Conservation (phyloP, 768 basidiomycete species). For the Tulasnella sp. region DNA sequence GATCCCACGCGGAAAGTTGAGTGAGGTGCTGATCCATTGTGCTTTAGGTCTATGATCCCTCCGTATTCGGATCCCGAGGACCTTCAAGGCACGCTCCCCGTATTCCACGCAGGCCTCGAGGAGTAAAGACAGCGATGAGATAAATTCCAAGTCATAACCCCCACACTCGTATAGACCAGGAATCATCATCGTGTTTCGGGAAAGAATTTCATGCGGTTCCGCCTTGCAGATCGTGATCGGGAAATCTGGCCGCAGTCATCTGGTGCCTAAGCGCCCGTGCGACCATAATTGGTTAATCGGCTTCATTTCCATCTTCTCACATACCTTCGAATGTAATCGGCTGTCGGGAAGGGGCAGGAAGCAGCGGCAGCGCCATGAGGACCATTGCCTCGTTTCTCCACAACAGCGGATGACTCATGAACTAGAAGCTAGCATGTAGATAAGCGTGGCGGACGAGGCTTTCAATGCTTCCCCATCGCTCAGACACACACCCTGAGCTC, state of each 20-base stretch:
- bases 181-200: not conserved
- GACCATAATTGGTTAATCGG: too few species aligned
- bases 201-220: not conserved
- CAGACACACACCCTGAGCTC: too few species aligned
- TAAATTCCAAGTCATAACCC: not conserved
- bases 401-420: not conserved
- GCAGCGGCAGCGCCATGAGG: not conserved
- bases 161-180: not conserved
- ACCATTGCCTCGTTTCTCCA: not conserved
- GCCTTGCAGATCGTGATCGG: not conserved
- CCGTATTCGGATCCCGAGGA: not conserved
- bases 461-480: not conserved
- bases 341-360: not conserved
- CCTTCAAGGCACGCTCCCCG: not conserved
- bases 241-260: not conserved
- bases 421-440: not conserved
- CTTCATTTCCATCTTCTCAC: too few species aligned
- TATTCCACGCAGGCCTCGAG: not conserved
- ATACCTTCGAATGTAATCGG: not conserved
- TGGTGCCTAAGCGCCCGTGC: too few species aligned
- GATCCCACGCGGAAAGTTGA: not conserved
- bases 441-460: not conserved
- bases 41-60: slow-evolving; percentile 6
- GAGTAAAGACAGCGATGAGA: not conserved
- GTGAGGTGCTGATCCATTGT: not conserved